A percentile compares a stretch with the other conserved stretches of the same genome.
Conservation (phyloP, 163 green algal genomes). For the Chlorella variabilis region DNA sequence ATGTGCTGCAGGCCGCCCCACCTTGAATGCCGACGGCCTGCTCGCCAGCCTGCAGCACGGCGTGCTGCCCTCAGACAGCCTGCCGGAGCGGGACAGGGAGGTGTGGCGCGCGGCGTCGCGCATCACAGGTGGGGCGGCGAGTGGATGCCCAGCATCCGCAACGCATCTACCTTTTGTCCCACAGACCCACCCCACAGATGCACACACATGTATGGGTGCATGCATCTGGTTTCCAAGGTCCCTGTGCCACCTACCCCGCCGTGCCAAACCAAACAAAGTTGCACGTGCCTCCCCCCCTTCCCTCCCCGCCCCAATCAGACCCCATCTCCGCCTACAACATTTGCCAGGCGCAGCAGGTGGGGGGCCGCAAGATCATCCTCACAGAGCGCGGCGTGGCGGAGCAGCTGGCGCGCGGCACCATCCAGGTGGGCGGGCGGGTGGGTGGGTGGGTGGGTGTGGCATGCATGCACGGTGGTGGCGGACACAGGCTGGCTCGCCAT, state of each 20-base stretch:
- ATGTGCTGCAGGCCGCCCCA: constrained; percentile 11
- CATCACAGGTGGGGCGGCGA: constrained; percentile 26
- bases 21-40: background rate
- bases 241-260: too few relatives aligned
- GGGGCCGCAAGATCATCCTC: constrained; percentile 20
- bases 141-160: too few relatives aligned
- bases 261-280: too few relatives aligned
- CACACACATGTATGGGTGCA: too few relatives aligned
- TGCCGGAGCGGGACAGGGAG: constrained; percentile 7
- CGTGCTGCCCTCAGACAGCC: constrained; percentile 21
- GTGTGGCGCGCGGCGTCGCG: constrained; percentile 20
- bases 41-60: constrained; percentile 13
- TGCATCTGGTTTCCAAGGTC: too few relatives aligned
- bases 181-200: background rate
- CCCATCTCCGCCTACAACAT: constrained; percentile 40
- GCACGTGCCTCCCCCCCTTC: background rate
- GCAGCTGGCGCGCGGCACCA: constrained; percentile 20
- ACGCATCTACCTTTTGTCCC: too few relatives aligned
- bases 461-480: too few relatives aligned
- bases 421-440: background rate
- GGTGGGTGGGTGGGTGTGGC: background rate
- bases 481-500: too few relatives aligned
- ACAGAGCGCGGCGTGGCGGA: constrained; percentile 29
- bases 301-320: constrained; percentile 5
- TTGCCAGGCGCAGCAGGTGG: constrained; percentile 17